Evolutionary conservation across 306 rosid genomes (phyloP).

Genomic region (Vigna trinervia): DNA sequence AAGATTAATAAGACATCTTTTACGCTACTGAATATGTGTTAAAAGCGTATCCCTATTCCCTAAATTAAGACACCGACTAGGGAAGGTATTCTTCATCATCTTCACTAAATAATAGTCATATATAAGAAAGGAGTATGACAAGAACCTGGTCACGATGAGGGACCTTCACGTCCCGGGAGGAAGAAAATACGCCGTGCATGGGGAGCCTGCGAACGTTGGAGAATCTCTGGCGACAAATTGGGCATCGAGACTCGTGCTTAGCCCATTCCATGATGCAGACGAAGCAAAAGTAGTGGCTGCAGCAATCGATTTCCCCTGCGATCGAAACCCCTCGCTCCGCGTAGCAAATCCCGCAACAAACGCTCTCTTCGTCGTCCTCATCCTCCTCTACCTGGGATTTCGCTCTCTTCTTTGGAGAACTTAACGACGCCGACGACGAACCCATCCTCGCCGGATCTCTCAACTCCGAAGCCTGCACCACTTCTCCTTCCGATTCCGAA

Average conservation of each 20-base stretch:
- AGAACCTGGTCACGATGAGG: constrained; percentile 77
- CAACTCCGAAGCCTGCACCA: not conserved
- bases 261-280: constrained; percentile 88
- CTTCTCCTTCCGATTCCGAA: not conserved
- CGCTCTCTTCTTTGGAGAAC: constrained; percentile 54
- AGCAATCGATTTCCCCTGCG: constrained; percentile 76
- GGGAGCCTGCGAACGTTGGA: constrained; percentile 59
- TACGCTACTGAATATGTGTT: not conserved
- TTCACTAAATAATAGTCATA: not conserved
- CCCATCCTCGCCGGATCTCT: constrained; percentile 29
- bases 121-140: not conserved
- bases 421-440: constrained; percentile 33
- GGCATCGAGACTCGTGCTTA: constrained; percentile 82
- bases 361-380: constrained; percentile 1
- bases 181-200: constrained; percentile 46
- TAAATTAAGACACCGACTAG: not conserved
- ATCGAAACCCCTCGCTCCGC: constrained; percentile 52
- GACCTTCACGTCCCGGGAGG: constrained; percentile 57
- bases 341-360: constrained; percentile 71
- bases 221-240: constrained; percentile 82
- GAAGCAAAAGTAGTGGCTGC: constrained; percentile 81
- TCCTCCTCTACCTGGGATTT: constrained; percentile 41
- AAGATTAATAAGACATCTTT: not conserved
- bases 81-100: not conserved
- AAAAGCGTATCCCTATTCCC: not conserved